Base-by-base conservation (phyloP, 1,139 yeast genomes). In the Lodderomyces elongisporus region DNA sequence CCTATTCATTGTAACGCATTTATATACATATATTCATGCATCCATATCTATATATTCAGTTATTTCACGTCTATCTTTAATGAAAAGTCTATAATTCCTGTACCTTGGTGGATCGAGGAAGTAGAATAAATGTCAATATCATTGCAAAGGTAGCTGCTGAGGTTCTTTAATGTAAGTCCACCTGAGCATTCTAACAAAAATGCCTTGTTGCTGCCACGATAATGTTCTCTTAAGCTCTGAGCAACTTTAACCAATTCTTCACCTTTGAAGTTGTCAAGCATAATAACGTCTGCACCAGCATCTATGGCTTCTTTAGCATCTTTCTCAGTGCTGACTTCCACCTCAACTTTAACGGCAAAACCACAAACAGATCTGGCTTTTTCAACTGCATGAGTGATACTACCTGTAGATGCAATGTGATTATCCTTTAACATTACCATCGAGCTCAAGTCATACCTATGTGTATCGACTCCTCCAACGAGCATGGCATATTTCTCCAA, bases 341-440 rank as follows among this genome's bases (percentile, higher is more conserved):
- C 96, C 56, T 89, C 97, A 35, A 91, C 82, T 59, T 91, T 91
- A 30, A 83, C 71, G 2, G 95, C 77, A 60, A 89, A 89, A 3
- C 97, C 97, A 51, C 89, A 85, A 1, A 82, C 95, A 10, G 68
- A 62, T 37, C 85, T 73, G 2, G 97, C 97, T 38, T 73, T 70
- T 31, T 63, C 49, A 4, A 91, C 91, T 1, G 97, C 97, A 32
- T 73, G 64, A 6, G 94, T 84, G 45, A 89, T 89, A 27, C 95
- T 85, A 0, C 96, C 96, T 2, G 93, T 85, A 6, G 95, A 81
- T 74, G 91, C 82, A 33, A 89, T 74, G 54, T 91, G 97, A 58
- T 89, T 89, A 52, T 89, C 97, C 57, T 89, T 89, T 48, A 89
- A 74, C 97, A 89, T 89, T 3, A 89, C 93, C 97, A 89, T 89